Evolutionary conservation across 768 basidiomycete genomes (phyloP).

Genomic region (Phaeolepiota aurea): DNA sequence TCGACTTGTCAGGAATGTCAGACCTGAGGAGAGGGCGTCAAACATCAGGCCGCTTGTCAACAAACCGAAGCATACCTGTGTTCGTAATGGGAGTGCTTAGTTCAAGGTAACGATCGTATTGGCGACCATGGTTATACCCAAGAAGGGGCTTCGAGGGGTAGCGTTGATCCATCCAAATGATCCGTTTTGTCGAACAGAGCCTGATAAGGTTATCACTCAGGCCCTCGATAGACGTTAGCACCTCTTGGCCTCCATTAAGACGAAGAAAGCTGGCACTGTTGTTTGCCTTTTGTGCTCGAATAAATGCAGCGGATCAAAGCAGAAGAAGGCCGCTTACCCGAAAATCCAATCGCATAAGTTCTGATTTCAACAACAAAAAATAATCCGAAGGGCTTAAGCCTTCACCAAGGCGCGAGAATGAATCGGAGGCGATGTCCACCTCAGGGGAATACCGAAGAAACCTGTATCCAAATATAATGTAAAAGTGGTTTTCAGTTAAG

Average conservation of each 20-base stretch:
- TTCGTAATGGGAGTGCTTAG: too few relatives aligned
- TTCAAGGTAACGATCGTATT: conserved; percentile 50
- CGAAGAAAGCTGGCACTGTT: conserved; percentile 22
- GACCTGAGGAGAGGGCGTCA: too few relatives aligned
- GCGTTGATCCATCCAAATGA: conserved; percentile 68
- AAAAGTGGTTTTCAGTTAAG: not conserved
- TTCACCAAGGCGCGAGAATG: conserved; percentile 47
- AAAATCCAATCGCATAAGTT: conserved; percentile 40
- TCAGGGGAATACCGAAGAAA: conserved; percentile 11
- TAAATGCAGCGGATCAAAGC: conserved; percentile 1
- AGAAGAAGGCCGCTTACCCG: conserved; percentile 40
- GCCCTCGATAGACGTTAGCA: conserved; percentile 49
- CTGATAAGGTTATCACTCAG: conserved; percentile 32
- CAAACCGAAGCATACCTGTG: too few relatives aligned
- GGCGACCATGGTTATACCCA: conserved; percentile 51
- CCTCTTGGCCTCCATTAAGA: conserved; percentile 21
- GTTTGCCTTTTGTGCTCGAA: not conserved
- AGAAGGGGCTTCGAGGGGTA: conserved; percentile 49
- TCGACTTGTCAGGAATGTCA: conserved; percentile 53
- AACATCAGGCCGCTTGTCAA: too few relatives aligned
- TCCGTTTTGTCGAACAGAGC: conserved; percentile 49
- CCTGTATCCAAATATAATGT: conserved; percentile 2
- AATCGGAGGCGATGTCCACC: conserved; percentile 13
- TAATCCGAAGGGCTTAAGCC: conserved; percentile 25
- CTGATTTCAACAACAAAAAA: conserved; percentile 38